A percentile compares a stretch with the other conserved stretches of the same genome.
Evolutionary conservation across 164 flowering plant species (phyloP).

Genomic region (Aristolochia californica): DNA sequence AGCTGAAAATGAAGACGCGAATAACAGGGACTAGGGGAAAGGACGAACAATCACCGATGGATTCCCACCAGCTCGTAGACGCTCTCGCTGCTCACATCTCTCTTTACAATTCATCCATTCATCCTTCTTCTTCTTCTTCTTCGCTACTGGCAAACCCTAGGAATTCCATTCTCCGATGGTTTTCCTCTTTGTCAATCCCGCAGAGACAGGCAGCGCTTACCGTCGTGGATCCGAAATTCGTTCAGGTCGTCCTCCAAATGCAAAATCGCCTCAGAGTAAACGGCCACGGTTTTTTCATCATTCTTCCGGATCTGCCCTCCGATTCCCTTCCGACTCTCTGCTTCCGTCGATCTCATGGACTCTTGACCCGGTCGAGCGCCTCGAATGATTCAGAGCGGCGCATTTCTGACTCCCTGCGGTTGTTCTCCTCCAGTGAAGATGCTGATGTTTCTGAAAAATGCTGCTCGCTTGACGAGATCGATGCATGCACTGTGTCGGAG

Average conservation of each 20-base stretch:
- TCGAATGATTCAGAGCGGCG: background rate
- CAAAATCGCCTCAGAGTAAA: constrained; percentile 19
- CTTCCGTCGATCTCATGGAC: constrained; percentile 54
- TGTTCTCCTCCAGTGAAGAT: constrained; percentile 55
- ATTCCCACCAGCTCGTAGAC: constrained; percentile 45
- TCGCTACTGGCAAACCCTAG: constrained; percentile 29
- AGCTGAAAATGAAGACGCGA: too few species aligned
- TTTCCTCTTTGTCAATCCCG: constrained; percentile 53
- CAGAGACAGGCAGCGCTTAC: constrained; percentile 71
- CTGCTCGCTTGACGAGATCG: constrained; percentile 22
- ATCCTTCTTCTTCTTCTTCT: constrained; percentile 13
- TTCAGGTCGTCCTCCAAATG: constrained; percentile 55
- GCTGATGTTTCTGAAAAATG: constrained; percentile 23
- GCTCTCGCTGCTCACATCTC: constrained; percentile 78
- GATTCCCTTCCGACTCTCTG: constrained; percentile 49
- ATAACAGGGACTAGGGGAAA: too few species aligned
- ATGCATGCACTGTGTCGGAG: constrained; percentile 50
- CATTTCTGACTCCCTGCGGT: constrained; percentile 26
- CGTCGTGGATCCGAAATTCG: constrained; percentile 37
- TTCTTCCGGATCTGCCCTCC: constrained; percentile 64
- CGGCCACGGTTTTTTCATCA: constrained; percentile 54
- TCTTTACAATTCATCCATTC: constrained; percentile 43
- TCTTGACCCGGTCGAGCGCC: constrained; percentile 42
- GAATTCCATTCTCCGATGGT: constrained; percentile 70
- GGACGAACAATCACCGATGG: constrained; percentile 6